phyloP scores from a whole-genome alignment of 148 eudicot genomes.

The Camellia lanceoleosa region DNA sequence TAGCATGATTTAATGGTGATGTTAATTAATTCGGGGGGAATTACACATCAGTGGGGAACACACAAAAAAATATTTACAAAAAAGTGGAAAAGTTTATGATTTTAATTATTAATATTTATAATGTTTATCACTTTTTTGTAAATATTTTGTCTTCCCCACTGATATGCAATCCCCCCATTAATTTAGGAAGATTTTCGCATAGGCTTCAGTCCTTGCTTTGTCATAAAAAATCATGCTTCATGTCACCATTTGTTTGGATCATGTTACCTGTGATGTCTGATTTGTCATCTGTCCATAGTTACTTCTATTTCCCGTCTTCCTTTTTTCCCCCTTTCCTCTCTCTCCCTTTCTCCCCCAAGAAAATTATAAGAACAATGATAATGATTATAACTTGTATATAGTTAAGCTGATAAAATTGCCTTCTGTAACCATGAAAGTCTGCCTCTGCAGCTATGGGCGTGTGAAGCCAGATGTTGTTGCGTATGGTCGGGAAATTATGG shows the following conservation, averaged over 20 bases:
- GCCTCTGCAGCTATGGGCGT: conserved; percentile 78
- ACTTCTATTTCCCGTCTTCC: neutral
- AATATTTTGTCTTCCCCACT: no score
- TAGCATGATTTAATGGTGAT: neutral
- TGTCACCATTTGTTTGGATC: no score
- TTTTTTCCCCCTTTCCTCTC: neutral
- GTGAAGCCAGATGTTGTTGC: conserved; percentile 99
- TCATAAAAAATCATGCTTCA: neutral
- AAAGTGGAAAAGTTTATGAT: no score
- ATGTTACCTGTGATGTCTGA: neutral
- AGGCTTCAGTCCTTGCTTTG: neutral
- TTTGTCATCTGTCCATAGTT: neutral
- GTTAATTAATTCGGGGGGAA: neutral
- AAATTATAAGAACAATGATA: neutral
- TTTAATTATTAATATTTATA: no score
- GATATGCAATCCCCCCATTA: no score
- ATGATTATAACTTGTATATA: neutral
- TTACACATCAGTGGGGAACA: neutral
- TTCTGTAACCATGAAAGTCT: conserved; percentile 16
- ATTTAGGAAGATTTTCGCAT: neutral
- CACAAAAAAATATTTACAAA: no score
- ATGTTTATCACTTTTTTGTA: no score
- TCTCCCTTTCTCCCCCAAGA: neutral
- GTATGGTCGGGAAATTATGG: conserved; percentile 96
- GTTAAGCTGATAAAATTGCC: conserved; percentile 4